A percentile compares a stretch with the other conserved stretches of the same genome.
Conservation (phyloP, 2,329 filamentous ascomycete species). For the Trichoderma hamatum region DNA sequence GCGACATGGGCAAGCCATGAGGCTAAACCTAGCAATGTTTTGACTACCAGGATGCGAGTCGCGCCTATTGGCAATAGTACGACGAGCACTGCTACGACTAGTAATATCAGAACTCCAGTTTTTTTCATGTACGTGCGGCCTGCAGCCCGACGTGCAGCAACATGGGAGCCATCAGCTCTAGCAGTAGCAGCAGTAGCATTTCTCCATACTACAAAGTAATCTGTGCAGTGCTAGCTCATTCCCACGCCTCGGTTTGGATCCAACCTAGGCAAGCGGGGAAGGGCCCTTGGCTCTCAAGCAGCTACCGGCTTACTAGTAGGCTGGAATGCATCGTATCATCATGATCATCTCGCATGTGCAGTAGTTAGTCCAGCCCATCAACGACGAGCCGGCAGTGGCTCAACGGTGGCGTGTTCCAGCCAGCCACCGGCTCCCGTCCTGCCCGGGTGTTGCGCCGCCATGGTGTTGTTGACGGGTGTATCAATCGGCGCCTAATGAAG, state of each 20-base stretch:
- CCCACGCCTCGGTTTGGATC: conserved; percentile 6
- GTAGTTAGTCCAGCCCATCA: conserved; percentile 12
- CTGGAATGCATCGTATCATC: conserved; percentile 24
- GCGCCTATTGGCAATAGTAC: neutral
- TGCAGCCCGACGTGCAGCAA: conserved; percentile 22
- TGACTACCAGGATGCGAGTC: conserved; percentile 6
- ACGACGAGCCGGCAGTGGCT: conserved; percentile 19
- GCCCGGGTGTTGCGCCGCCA: neutral
- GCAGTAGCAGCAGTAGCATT: neutral
- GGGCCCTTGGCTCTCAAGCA: neutral
- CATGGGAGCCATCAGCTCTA: conserved; percentile 17
- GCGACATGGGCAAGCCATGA: neutral
- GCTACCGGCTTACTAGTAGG: neutral
- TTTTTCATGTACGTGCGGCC: conserved; percentile 21
- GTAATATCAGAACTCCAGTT: conserved; percentile 8
- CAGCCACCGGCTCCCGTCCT: conserved; percentile 13
- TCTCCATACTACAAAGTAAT: neutral
- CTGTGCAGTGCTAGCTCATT: neutral
- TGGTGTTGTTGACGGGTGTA: neutral
- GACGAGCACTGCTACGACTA: neutral
- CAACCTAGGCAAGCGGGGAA: conserved; percentile 10
- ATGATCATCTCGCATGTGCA: conserved; percentile 23
- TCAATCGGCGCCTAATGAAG: neutral
- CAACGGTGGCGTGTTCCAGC: conserved; percentile 21
- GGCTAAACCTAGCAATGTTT: neutral